A percentile compares a stretch with the other conserved stretches of the same genome.
Conservation (phyloP, 345 rosid genomes). For the Citrus glauca region DNA sequence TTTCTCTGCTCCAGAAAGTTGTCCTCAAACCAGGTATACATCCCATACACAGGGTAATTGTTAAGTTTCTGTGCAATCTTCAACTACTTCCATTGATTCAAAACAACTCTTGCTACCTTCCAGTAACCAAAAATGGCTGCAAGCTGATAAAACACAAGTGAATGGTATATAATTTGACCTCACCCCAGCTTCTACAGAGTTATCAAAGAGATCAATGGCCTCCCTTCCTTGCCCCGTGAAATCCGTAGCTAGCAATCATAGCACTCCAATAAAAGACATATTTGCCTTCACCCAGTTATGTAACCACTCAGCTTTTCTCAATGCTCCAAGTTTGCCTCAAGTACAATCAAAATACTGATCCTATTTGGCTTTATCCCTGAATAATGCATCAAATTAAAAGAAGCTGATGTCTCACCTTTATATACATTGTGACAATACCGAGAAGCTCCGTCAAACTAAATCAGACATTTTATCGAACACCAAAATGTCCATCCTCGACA, state of each 20-base stretch:
- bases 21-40: background rate
- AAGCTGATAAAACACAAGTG: background rate
- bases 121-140: background rate
- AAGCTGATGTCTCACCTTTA: background rate
- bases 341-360: background rate
- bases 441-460: constrained; percentile 1
- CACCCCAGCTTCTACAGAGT: background rate
- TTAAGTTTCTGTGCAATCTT: background rate
- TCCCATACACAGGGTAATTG: background rate
- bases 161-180: background rate
- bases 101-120: background rate
- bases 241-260: background rate
- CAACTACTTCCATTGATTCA: background rate
- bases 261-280: constrained; percentile 2
- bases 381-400: background rate
- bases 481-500: background rate
- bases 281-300: background rate
- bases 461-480: background rate
- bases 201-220: background rate
- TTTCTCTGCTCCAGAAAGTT: background rate
- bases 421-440: background rate
- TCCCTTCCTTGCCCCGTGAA: background rate
- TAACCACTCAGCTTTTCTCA: background rate
- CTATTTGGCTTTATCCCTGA: background rate
- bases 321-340: background rate